Conservation (phyloP, 306 rosid species). For the Citrullus amarus region DNA sequence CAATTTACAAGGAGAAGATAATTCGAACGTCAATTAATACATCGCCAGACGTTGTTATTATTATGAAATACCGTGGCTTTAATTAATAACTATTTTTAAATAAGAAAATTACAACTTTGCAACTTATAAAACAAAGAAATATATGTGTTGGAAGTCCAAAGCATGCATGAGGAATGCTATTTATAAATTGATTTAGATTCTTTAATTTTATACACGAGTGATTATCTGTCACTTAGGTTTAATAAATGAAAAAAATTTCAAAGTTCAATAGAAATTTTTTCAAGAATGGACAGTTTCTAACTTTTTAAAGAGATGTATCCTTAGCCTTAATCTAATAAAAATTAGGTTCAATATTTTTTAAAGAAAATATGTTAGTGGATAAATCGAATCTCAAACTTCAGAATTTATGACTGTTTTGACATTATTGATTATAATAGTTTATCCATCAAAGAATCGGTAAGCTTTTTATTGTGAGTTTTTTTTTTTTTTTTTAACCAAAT, state of each 20-base stretch:
- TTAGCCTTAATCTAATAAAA: not conserved
- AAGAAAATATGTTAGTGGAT: too few relatives aligned
- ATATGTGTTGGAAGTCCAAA: not conserved
- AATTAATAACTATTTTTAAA: not conserved
- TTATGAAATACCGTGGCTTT: not conserved
- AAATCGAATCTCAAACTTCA: too few relatives aligned
- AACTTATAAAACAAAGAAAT: not conserved
- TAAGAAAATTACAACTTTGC: not conserved
- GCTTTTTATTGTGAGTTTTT: too few relatives aligned
- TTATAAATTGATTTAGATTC: conserved; percentile 1
- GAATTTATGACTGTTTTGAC: too few relatives aligned
- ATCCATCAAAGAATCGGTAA: too few relatives aligned
- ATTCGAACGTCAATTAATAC: not conserved
- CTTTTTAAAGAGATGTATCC: not conserved
- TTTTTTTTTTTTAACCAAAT: too few relatives aligned
- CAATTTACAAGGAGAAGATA: not conserved
- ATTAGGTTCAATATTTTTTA: too few relatives aligned
- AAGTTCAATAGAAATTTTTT: not conserved
- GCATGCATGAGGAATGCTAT: not conserved
- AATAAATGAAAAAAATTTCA: not conserved
- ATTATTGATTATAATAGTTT: too few relatives aligned
- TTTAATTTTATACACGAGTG: not conserved
- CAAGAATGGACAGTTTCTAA: not conserved
- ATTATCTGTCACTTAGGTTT: not conserved
- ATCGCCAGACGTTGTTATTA: not conserved